Conservation (phyloP, 768 basidiomycete genomes). For the Boletus tylopilopsis region DNA sequence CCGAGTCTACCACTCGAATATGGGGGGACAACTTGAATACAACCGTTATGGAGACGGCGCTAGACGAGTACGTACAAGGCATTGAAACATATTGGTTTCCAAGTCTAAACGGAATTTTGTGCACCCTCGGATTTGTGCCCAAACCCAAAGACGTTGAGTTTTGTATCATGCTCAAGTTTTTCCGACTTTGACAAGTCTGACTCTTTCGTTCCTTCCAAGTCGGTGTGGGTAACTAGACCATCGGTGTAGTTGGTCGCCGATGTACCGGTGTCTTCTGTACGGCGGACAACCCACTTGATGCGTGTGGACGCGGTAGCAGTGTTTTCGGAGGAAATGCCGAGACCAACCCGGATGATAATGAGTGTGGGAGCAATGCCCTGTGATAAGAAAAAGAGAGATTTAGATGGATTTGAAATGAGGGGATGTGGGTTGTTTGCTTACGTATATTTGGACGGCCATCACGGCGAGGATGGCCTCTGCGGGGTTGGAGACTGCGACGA, state of each 20-base stretch:
- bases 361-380: conserved; percentile 36
- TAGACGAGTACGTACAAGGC: too few species aligned
- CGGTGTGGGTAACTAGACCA: conserved; percentile 12
- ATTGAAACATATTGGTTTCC: not conserved
- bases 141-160: not conserved
- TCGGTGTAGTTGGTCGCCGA: conserved; percentile 22
- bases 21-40: not conserved
- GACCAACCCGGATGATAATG: conserved; percentile 33
- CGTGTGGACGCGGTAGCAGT: conserved; percentile 17
- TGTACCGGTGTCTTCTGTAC: conserved; percentile 7
- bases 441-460: conserved; percentile 39
- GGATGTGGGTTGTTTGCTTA: conserved; percentile 21
- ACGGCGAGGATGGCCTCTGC: conserved; percentile 37
- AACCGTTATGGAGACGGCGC: not conserved
- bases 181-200: not conserved
- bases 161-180: not conserved
- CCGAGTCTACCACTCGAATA: conserved; percentile 25
- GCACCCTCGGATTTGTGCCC: not conserved
- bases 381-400: not conserved
- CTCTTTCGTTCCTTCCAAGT: conserved; percentile 18
- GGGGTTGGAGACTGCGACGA: conserved; percentile 32
- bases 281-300: conserved; percentile 22
- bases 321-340: conserved; percentile 30
- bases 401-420: not conserved
- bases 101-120: not conserved